Conservation (phyloP, 1,284 basidiomycete genomes). For the Agroathelia rolfsii region DNA sequence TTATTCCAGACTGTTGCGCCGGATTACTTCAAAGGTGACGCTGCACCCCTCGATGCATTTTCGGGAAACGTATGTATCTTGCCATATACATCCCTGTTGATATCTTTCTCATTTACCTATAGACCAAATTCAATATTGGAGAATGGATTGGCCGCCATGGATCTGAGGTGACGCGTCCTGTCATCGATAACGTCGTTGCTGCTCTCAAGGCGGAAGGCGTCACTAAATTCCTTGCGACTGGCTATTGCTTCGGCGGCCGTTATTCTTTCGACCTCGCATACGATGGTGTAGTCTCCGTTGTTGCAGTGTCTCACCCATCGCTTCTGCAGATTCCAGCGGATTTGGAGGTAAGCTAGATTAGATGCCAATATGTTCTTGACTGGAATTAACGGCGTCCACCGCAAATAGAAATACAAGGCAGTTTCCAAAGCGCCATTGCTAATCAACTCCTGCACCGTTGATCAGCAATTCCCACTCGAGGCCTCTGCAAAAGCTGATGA, state of each 20-base stretch:
- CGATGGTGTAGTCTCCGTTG: slow-evolving; percentile 43
- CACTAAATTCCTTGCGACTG: slow-evolving; percentile 19
- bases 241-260: slow-evolving; percentile 25
- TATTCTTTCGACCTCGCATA: slow-evolving; percentile 62
- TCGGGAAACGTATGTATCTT: slow-evolving; percentile 24
- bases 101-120: not conserved
- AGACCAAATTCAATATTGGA: slow-evolving; percentile 13
- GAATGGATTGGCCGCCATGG: slow-evolving; percentile 18
- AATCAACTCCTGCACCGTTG: slow-evolving; percentile 30
- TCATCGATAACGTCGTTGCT: slow-evolving; percentile 19
- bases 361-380: not conserved
- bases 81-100: slow-evolving; percentile 3
- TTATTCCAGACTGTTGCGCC: slow-evolving; percentile 7
- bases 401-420: slow-evolving; percentile 19
- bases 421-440: slow-evolving; percentile 26
- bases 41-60: slow-evolving; percentile 14
- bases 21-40: slow-evolving; percentile 8
- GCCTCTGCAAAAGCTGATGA: slow-evolving; percentile 25
- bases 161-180: slow-evolving; percentile 15
- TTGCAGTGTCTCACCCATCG: slow-evolving; percentile 41
- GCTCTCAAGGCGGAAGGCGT: slow-evolving; percentile 22
- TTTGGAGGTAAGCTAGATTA: slow-evolving; percentile 24
- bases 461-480: slow-evolving; percentile 23
- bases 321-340: slow-evolving; percentile 31
- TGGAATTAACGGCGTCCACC: slow-evolving; percentile 1